Conservation (phyloP, 306 rosid genomes). For the Rosa rugosa region DNA sequence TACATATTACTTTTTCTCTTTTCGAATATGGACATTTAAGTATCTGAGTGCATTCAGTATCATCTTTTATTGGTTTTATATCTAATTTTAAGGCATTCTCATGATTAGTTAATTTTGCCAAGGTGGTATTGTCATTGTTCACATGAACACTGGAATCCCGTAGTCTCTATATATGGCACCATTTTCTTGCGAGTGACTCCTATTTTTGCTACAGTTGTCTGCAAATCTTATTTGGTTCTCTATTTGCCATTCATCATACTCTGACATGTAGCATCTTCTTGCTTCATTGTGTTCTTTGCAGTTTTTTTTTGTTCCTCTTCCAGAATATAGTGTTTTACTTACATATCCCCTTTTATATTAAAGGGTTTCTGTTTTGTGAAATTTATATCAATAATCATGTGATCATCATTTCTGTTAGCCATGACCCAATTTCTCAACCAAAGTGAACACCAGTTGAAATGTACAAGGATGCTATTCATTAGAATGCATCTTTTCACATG, state of each 20-base stretch:
- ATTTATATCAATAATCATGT: background rate
- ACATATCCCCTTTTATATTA: background rate
- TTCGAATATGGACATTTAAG: background rate
- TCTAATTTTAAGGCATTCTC: constrained; percentile 1
- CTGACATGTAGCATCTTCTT: background rate
- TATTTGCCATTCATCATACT: background rate
- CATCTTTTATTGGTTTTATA: background rate
- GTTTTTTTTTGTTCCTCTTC: background rate
- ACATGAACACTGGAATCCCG: background rate
- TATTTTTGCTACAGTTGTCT: background rate
- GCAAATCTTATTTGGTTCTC: background rate
- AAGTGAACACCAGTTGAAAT: background rate
- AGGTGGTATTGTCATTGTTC: background rate
- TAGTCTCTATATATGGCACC: background rate
- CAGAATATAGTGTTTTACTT: background rate
- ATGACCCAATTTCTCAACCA: background rate
- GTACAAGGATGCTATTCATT: background rate
- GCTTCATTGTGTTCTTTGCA: background rate
- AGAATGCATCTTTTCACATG: background rate
- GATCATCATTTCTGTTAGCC: background rate
- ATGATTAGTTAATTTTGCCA: background rate
- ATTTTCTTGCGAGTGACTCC: background rate
- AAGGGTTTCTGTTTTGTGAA: background rate
- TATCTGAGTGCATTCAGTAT: background rate
- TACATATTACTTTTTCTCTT: constrained; percentile 13